Evolutionary conservation across 345 rosid genomes (phyloP), one percentile per base, ranked within the genome.

Genomic region (Syzygium oleosum): DNA sequence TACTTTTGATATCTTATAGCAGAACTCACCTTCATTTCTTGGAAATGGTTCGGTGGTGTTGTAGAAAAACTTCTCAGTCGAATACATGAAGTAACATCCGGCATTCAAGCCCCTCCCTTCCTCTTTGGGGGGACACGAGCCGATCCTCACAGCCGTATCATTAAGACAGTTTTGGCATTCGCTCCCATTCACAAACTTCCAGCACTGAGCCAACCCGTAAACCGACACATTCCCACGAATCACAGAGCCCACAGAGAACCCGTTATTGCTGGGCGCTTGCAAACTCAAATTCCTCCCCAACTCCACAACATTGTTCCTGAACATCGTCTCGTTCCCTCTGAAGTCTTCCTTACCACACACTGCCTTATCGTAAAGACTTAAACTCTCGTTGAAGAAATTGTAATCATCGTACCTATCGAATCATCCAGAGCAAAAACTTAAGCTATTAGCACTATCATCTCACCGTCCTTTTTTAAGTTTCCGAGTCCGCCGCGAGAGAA

Each of bases 121-220:
- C 17, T 52, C 88, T 85, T 89, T 92, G 17, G 89, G 84, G 34
- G 85, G 79, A 46, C 97, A 95, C 13, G 87, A 49, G 54, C 43
- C 68, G 46, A 91, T 90, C 73, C 80, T 91, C 51, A 73, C 87
- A 34, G 21, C 89, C 9, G 95, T 94, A 87, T 91, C 88, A 29
- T 84, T 88, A 87, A 95, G 88, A 85, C 97, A 95, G 54, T 86
- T 58, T 41, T 87, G 79, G 51, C 97, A 95, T 15, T 92, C 94
- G 41, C 87, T 87, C 31, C 53, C 43, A 9, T 84, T 91, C 1
- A 92, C 86, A 46, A 89, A 90, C 14, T 89, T 89, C 97, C 97
- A 95, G 85, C 99, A 97, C 91, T 97, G 99, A 87, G 96, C 99
- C 90, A 97, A 88, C 58, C 97, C 99, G 88, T 93, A 95, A 93